Conservation (phyloP, 2,329 filamentous ascomycete species). For the Xylaria sp. region DNA sequence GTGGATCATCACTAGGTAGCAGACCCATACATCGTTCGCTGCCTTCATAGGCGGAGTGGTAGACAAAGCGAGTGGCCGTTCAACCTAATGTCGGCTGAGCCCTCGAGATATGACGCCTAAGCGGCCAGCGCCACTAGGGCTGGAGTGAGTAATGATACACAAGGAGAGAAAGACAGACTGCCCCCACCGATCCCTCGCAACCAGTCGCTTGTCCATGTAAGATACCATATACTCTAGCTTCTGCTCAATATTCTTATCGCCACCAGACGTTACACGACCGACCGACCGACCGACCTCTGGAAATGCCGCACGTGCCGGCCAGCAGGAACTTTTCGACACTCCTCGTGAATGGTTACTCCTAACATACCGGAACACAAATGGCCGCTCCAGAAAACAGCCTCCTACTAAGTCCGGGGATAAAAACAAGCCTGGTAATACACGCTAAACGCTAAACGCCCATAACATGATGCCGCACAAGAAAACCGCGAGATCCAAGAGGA, state of each 20-base stretch:
- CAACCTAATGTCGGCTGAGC: slow-evolving; percentile 8
- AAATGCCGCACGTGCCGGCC: slow-evolving; percentile 33
- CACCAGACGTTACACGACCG: slow-evolving; percentile 42
- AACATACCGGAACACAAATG: slow-evolving; percentile 9
- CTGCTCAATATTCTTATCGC: slow-evolving; percentile 40
- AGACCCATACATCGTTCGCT: slow-evolving; percentile 25
- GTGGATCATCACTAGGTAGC: slow-evolving; percentile 6
- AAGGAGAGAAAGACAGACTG: slow-evolving; percentile 7
- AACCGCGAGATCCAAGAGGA: slow-evolving; percentile 24
- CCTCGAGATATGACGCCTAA: slow-evolving; percentile 21
- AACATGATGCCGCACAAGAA: slow-evolving; percentile 35
- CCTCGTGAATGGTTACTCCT: slow-evolving; percentile 18
- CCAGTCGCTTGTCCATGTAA: slow-evolving; percentile 17
- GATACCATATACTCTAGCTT: slow-evolving; percentile 36
- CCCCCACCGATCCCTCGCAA: slow-evolving; percentile 12
- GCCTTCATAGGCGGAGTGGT: slow-evolving; percentile 16
- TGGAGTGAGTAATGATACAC: slow-evolving; percentile 22
- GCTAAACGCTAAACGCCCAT: slow-evolving; percentile 39
- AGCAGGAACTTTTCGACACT: slow-evolving; percentile 13
- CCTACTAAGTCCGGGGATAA: slow-evolving; percentile 6
- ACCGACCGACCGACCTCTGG: slow-evolving; percentile 37
- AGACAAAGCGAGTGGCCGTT: slow-evolving; percentile 13
- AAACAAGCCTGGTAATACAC: slow-evolving; percentile 34
- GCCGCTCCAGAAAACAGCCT: slow-evolving; percentile 17
- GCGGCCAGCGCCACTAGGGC: slow-evolving; percentile 15